Evolutionary conservation across 257 asterid genomes (phyloP), one percentile per base, ranked within the genome.

Genomic region (Solanum lycopersicoides): DNA sequence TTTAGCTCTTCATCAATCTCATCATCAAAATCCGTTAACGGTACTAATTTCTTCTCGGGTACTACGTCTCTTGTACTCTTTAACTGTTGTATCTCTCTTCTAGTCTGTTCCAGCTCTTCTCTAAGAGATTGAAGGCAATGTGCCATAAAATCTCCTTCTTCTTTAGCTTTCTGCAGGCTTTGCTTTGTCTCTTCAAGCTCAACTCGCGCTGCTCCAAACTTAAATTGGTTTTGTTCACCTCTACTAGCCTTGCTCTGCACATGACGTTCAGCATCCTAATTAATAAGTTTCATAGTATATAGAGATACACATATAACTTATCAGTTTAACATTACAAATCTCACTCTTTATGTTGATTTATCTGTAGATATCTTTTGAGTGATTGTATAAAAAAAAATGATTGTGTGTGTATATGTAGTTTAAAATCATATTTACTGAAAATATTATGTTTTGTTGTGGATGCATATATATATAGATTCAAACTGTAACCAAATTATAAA

Each of bases 101-200:
- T 92, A 0, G 98, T 95, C 34, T 92, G 92, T 69, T 96, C 98
- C 4, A 96, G 91, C 85, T 96, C 96, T 89, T 91, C 92, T 88
- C 87, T 92, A 4, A 95, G 89, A 20, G 96, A 92, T 50, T 87
- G 84, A 2, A 96, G 91, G 88, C 91, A 94, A 69, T 86, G 89
- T 3, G 93, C 96, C 98, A 94, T 92, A 12, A 87, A 41, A 28
- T 76, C 89, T 73, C 92, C 93, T 89, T 93, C 97, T 90, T 95
- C 96, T 84, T 92, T 94, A 0, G 92, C 91, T 82, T 93, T 93
- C 73, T 90, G 74, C 8, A 93, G 93, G 88, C 69, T 89, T 88
- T 92, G 92, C 84, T 91, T 94, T 1, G 94, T 91, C 86, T 92
- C 95, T 91, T 93, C 93, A 9, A 91, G 92, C 91, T 94, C 96